Base-by-base conservation (phyloP, 2,329 filamentous ascomycete species). In the Botrytis elliptica region DNA sequence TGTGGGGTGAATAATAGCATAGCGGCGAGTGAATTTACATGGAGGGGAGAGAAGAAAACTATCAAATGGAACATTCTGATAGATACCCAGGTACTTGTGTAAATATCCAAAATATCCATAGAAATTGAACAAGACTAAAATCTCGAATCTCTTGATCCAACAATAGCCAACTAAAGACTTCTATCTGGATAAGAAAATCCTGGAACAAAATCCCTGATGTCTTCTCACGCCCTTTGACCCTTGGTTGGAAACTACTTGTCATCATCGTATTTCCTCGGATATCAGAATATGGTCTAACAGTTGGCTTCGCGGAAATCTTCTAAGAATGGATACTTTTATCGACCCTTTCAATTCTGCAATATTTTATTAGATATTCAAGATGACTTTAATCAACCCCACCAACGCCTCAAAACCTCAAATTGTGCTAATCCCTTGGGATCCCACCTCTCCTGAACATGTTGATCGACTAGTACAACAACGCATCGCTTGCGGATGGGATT, bases 401-500 rank as follows among this genome's bases (percentile, higher is more conserved):
- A 33, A 36, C 22, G 29, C 38, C 18, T 20, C 59, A 57, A 76
- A 71, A 59, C 71, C 74, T 14, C 79, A 79, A 66, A 76, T 84
- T 22, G 65, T 79, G 72, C 80, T 86, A 57, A 78, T 86, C 33
- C 84, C 85, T 14, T 87, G 83, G 83, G 85, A 87, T 73, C 79
- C 83, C 16, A 77, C 76, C 25, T 83, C 81, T 63, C 79, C 80
- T 14, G 78, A 79, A n/a, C 85, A 86, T 71, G 78, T 81, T 49
- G 75, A 83, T 72, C 80, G 85, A 55, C 78, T 86, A 77, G 78
- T 81, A 57, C 80, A 83, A 42, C 85, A 86, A 77, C 83, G 85
- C 22, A 76, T 85, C 20, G 82, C 83, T 5, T 87, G 85, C 75
- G 84, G 84, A 25, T 87, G 85, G 85, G 80, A 82, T 59, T 72